Evolutionary conservation across 2,329 filamentous ascomycete species (phyloP), one percentile per base, ranked within the genome.

Genomic region (Colletotrichum musicola): DNA sequence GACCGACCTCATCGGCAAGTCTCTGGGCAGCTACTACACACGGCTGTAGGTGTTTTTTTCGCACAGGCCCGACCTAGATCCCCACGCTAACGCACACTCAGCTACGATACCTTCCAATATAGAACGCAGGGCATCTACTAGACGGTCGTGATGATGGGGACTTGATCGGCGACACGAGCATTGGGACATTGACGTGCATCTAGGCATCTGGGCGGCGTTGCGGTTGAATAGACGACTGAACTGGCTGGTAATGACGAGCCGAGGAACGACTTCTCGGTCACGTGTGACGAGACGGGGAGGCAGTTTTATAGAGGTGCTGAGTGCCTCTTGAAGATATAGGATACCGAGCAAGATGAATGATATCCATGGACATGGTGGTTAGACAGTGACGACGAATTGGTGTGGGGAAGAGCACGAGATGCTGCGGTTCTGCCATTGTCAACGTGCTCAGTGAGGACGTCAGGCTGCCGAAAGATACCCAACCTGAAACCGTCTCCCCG

Each of bases 41-140:
- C 88, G 93, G 83, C 86, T 95, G 90, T 94, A 82, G 85, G 92
- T 79, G n/a, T 12, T 22, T 20, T 35, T 42, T 51, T 27, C 16
- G 47, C 30, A 42, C 9, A 42, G 25, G 14, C 6, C 46, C 27
- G 16, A 12, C 30, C 18, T 10, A 3, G 22, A 1, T 12, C 18
- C 38, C 13, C 18, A 22, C 42, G 68, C 38, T 70, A 22, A 74
- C 63, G 57, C 42, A 35, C 30, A 35, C 14, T 3, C 49, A 93
- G 92, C 80, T 94, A 94, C 76, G 92, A 94, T 80, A 93, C 92
- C 71, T 95, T 94, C 83, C 93, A 95, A 83, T 95, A 95, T 81
- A 89, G 93, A 76, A 95, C 93, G 42, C 93, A 95, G 81, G 93
- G 93, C 73, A 95, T 95, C 80, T 95, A 95, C 80, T 95, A 87